Percentiles rank a stretch among this genome's conserved stretches.
These are phyloP conservation scores for Mycena sanguinolenta DNA, from an alignment of 768 basidiomycete genomes.

Conservation along the genomic window DNA sequence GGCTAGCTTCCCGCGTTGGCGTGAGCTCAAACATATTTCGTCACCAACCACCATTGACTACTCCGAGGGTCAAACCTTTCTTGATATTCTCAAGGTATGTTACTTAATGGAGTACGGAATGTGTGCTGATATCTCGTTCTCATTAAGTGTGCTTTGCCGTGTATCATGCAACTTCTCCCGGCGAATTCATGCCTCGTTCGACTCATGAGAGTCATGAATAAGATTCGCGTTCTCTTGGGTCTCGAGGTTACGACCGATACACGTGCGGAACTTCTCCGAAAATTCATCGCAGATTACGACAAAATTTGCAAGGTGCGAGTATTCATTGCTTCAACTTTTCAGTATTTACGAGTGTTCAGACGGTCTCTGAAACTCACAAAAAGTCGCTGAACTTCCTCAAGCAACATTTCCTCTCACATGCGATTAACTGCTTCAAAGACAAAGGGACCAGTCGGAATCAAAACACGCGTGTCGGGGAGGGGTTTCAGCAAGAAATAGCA, in stretches of 20 bases:
- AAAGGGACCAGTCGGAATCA: conserved; percentile 22
- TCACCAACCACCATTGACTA: conserved; percentile 27
- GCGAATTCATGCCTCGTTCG: conserved; percentile 15
- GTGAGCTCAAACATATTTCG: conserved; percentile 13
- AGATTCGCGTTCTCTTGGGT: conserved; percentile 16
- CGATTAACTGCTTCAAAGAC: conserved; percentile 7
- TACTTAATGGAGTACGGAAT: too few species aligned
- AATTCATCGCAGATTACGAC: conserved; percentile 12
- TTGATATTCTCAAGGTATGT: conserved; percentile 24
- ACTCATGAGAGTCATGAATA: conserved; percentile 16
- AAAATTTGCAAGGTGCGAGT: conserved; percentile 5
- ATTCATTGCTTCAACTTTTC: background rate
- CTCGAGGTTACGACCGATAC: conserved; percentile 13
- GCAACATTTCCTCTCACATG: conserved; percentile 19
- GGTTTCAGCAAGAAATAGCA: conserved; percentile 25
- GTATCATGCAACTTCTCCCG: conserved; percentile 23
- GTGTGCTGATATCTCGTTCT: too few species aligned
- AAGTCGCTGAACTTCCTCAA: conserved; percentile 25
- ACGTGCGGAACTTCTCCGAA: conserved; percentile 1
- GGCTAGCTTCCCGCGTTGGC: conserved; percentile 17
- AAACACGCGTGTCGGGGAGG: conserved; percentile 26
- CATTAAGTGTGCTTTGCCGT: conserved; percentile 25
- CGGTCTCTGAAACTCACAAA: background rate
- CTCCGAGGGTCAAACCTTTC: conserved; percentile 19
- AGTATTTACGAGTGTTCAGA: conserved; percentile 10